Evolutionary conservation across 306 rosid species (phyloP).

Genomic region (Vigna unguiculata): DNA sequence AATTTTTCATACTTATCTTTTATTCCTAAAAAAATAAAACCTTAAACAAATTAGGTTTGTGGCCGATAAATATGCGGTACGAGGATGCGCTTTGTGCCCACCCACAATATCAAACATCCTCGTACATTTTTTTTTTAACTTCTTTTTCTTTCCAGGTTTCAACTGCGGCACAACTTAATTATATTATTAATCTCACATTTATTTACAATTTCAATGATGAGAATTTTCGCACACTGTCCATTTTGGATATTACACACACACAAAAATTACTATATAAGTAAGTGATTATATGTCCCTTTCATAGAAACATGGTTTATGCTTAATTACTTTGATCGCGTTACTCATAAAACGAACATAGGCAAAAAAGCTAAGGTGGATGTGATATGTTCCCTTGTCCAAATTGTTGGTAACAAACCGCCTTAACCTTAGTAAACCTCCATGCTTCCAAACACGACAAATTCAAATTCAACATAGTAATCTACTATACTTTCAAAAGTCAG

Average conservation of each 20-base stretch:
- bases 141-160: no score
- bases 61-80: slow-evolving; percentile 38
- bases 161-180: no score
- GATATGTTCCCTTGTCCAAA: slow-evolving; percentile 30
- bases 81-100: slow-evolving; percentile 37
- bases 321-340: no score
- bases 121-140: no score
- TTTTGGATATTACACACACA: no score
- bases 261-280: no score
- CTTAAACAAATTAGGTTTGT: neutral
- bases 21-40: neutral
- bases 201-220: no score
- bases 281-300: no score
- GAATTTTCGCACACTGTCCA: no score
- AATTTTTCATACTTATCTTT: neutral
- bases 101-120: neutral
- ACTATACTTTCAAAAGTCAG: neutral
- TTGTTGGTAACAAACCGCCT: neutral
- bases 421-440: neutral
- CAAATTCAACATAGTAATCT: neutral
- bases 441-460: no score
- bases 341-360: neutral
- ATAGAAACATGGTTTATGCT: no score
- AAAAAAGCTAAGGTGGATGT: slow-evolving; percentile 3
- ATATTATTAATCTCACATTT: no score